These are phyloP conservation scores for Leccinellum rugosiceps DNA, from an alignment of 768 basidiomycete species.

Conservation along the genomic window DNA sequence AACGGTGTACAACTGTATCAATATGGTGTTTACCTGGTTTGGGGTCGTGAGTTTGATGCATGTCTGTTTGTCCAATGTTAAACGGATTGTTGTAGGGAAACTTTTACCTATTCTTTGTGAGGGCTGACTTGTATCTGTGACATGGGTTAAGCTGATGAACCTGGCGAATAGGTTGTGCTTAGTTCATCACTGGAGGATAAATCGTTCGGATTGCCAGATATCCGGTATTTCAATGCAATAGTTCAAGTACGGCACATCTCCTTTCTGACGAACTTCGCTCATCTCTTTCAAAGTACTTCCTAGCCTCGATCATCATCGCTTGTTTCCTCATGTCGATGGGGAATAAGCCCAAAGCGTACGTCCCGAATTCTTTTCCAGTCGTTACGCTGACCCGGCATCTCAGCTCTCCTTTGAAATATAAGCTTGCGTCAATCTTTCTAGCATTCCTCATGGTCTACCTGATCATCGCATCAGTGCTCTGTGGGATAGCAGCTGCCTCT, in stretches of 20 bases:
- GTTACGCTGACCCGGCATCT: slow-evolving; percentile 1
- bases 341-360: slow-evolving; percentile 82
- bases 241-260: slow-evolving; percentile 51
- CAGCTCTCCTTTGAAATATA: slow-evolving; percentile 62
- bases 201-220: slow-evolving; percentile 58
- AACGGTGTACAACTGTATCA: slow-evolving; percentile 83
- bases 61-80: background rate
- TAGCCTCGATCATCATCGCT: slow-evolving; percentile 82
- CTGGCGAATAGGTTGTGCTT: slow-evolving; percentile 61
- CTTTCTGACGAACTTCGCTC: background rate
- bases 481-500: slow-evolving; percentile 66
- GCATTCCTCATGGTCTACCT: slow-evolving; percentile 82
- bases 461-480: slow-evolving; percentile 77
- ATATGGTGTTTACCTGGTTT: slow-evolving; percentile 92
- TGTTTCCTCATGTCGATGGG: slow-evolving; percentile 96
- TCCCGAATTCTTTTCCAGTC: background rate
- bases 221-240: slow-evolving; percentile 72
- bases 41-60: slow-evolving; percentile 57
- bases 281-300: slow-evolving; percentile 54
- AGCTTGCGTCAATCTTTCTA: slow-evolving; percentile 67
- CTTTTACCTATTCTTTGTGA: slow-evolving; percentile 90
- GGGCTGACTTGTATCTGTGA: slow-evolving; percentile 17
- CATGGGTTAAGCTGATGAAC: background rate
- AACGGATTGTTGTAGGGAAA: slow-evolving; percentile 59
- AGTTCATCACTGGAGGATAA: slow-evolving; percentile 83